Conservation (phyloP, 371 early-diverging fungal species). For the Mortierella sp. region DNA sequence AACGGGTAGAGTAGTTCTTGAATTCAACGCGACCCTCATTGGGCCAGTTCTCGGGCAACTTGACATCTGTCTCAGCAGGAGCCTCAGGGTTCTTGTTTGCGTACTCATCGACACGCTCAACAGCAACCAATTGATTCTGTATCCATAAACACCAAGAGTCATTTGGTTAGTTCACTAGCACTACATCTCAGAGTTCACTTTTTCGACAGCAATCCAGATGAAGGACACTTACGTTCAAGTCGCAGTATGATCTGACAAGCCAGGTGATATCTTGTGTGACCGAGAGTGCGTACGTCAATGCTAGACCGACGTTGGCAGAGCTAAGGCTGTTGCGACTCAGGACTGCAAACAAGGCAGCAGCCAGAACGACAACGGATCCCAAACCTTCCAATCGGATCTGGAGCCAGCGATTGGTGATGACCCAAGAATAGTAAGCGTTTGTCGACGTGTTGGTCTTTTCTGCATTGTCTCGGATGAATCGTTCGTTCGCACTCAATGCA, state of each 20-base stretch:
- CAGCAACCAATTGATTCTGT: slow-evolving; percentile 53
- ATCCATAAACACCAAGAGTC: not conserved
- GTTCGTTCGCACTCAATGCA: slow-evolving; percentile 23
- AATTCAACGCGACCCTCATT: slow-evolving; percentile 66
- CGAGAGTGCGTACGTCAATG: slow-evolving; percentile 82
- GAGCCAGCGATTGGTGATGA: slow-evolving; percentile 39
- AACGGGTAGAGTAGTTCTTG: slow-evolving; percentile 62
- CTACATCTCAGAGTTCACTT: not conserved
- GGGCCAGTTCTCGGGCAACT: slow-evolving; percentile 64
- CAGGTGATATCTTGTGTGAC: slow-evolving; percentile 77
- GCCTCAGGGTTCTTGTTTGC: slow-evolving; percentile 69
- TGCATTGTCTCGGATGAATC: slow-evolving; percentile 47
- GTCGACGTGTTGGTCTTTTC: slow-evolving; percentile 50
- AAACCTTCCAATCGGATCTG: slow-evolving; percentile 38
- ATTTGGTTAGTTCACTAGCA: no score
- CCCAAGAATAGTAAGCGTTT: slow-evolving; percentile 40
- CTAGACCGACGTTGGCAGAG: slow-evolving; percentile 76
- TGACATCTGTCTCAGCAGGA: slow-evolving; percentile 43
- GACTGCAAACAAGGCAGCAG: slow-evolving; percentile 62
- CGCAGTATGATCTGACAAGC: slow-evolving; percentile 59
- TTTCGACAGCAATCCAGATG: not conserved
- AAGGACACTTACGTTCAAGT: slow-evolving; percentile 38
- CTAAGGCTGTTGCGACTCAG: slow-evolving; percentile 29
- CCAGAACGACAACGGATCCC: slow-evolving; percentile 31
- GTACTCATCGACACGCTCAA: slow-evolving; percentile 80